A percentile compares a stretch with the other conserved stretches of the same genome.
Evolutionary conservation across 2,329 filamentous ascomycete genomes (phyloP).

Genomic region (Hirsutella thompsonii): DNA sequence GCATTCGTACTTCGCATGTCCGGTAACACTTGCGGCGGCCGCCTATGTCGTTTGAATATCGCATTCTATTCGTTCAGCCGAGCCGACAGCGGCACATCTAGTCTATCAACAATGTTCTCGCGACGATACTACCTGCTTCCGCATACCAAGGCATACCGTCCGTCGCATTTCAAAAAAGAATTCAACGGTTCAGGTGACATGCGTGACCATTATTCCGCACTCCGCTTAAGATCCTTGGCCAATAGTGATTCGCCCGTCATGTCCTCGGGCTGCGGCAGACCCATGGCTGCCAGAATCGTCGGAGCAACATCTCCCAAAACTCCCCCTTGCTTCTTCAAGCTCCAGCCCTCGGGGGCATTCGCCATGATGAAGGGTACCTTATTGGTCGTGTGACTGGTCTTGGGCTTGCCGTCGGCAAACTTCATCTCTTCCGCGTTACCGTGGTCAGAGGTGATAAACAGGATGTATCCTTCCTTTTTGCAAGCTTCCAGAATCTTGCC

Average conservation of each 20-base stretch:
- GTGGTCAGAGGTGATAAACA: slow-evolving; percentile 95
- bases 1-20: too few relatives aligned
- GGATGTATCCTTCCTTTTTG: slow-evolving; percentile 82
- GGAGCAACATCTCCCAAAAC: slow-evolving; percentile 96
- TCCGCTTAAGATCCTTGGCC: slow-evolving; percentile 48
- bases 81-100: too few relatives aligned
- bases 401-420: slow-evolving; percentile 86
- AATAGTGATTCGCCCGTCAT: slow-evolving; percentile 85
- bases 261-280: slow-evolving; percentile 74
- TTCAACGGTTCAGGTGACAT: too few relatives aligned
- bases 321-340: slow-evolving; percentile 68
- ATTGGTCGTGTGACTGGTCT: slow-evolving; percentile 97
- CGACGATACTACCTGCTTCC: too few relatives aligned
- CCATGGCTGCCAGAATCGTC: slow-evolving; percentile 86
- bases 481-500: slow-evolving; percentile 85
- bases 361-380: slow-evolving; percentile 97
- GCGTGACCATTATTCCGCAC: slow-evolving; percentile 11
- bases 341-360: slow-evolving; percentile 85
- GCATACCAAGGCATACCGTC: too few relatives aligned
- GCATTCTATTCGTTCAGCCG: too few relatives aligned
- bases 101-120: too few relatives aligned
- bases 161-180: too few relatives aligned
- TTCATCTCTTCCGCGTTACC: slow-evolving; percentile 99
- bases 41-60: too few relatives aligned
- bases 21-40: too few relatives aligned